Base-by-base conservation (phyloP, 768 basidiomycete genomes). In the Epithele typhae region DNA sequence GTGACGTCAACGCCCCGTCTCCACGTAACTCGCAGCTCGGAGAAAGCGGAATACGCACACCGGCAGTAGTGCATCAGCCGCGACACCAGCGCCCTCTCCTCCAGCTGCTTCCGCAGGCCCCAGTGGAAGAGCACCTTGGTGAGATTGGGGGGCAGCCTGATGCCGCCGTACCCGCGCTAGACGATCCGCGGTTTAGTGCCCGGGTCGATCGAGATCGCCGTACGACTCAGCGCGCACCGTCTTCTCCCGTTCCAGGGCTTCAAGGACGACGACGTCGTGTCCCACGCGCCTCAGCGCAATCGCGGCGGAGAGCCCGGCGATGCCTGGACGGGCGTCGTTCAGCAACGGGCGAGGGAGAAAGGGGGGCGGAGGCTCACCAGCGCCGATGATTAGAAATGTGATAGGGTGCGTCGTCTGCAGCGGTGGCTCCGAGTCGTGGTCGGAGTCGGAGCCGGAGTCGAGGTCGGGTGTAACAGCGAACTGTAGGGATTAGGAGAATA, bases 91-190 rank as follows among this genome's bases (percentile, higher is more conserved):
- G 54, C 56, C 2, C 59, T 57, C 33, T 59, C 45, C 33, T 40
- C 37, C 7, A 69, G 43, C n/a, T 59, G 40, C n/a, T 53, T 43
- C 18, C 48, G 48, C 43, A 70, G 54, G 14, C 67, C 67, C 68
- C 69, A 71, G 36, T 63, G 59, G 23, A 59, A 57, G 22, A 70
- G 59, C 1, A 71, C 60, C 44, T 68, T 65, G 36, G 64, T 62
- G 58, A 67, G 56, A 43, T 70, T 71, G 1, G 70, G 68, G 23
- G 68, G 62, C 42, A 69, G 53, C 2, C 65, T 56, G 22, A 64
- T 41, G 4, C 66, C 66, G 14, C 62, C 54, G 23, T 49, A n/a
- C 2, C 51, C 48, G 18, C 46, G 40, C 59, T 60, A 23, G 12
- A 30, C 22, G 25, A 23, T 7, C 14, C 27, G 14, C 7, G 14